A percentile compares a stretch with the other conserved stretches of the same genome.
Evolutionary conservation across 2,329 filamentous ascomycete species (phyloP).

Genomic region (Cyanodermella asteris): DNA sequence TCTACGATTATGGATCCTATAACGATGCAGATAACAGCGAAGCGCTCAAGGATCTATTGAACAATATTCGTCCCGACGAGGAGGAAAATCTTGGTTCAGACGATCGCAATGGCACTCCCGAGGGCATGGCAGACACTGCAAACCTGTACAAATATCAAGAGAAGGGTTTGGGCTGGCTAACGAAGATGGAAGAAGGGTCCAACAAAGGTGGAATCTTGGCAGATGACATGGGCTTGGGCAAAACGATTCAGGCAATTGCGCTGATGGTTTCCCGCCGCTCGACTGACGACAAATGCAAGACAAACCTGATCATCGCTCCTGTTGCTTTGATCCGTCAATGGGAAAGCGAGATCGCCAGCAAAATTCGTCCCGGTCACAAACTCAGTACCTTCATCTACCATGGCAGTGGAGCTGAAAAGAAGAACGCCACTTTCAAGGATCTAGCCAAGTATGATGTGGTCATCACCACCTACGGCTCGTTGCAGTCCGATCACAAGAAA

Average conservation of each 20-base stretch:
- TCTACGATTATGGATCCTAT: slow-evolving; percentile 8
- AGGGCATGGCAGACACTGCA: slow-evolving; percentile 40
- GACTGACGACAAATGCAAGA: slow-evolving; percentile 35
- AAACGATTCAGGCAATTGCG: slow-evolving; percentile 64
- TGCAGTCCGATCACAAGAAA: slow-evolving; percentile 45
- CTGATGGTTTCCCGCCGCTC: slow-evolving; percentile 51
- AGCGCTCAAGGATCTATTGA: slow-evolving; percentile 46
- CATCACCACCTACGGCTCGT: slow-evolving; percentile 55
- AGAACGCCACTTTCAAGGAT: slow-evolving; percentile 31
- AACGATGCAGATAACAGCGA: slow-evolving; percentile 34
- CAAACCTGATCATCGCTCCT: slow-evolving; percentile 65
- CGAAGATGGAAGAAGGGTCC: slow-evolving; percentile 46
- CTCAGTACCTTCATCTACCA: slow-evolving; percentile 51
- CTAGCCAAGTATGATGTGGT: slow-evolving; percentile 51
- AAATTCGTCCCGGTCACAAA: slow-evolving; percentile 32
- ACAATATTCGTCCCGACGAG: slow-evolving; percentile 52
- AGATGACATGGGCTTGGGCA: slow-evolving; percentile 68
- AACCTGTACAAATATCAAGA: slow-evolving; percentile 73
- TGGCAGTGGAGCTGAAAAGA: slow-evolving; percentile 32
- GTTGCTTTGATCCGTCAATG: slow-evolving; percentile 66
- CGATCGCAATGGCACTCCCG: slow-evolving; percentile 45
- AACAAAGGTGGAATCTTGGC: slow-evolving; percentile 52
- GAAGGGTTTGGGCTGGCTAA: slow-evolving; percentile 55
- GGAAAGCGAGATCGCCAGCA: slow-evolving; percentile 55
- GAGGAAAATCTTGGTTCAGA: slow-evolving; percentile 37